These are phyloP conservation scores for Diaporthe aspalathi DNA, from an alignment of 2,329 filamentous ascomycete species.

Conservation along the genomic window DNA sequence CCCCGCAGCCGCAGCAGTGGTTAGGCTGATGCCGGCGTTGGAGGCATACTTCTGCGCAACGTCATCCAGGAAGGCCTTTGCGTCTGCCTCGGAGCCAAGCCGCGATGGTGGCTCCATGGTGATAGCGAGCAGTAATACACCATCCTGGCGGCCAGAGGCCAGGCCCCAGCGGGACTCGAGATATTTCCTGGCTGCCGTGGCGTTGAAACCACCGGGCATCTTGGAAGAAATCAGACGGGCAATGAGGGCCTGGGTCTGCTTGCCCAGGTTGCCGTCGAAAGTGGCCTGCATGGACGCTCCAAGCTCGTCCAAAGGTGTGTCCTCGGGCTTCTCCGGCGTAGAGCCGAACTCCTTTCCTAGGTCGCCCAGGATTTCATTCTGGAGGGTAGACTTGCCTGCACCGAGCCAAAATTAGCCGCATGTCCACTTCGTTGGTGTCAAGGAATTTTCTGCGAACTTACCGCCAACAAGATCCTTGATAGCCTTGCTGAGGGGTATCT, in stretches of 20 bases:
- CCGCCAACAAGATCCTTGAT: constrained; percentile 99
- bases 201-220: constrained; percentile 99
- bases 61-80: constrained; percentile 91
- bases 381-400: constrained; percentile 94
- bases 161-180: constrained; percentile 94
- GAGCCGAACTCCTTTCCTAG: constrained; percentile 98
- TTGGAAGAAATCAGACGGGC: constrained; percentile 97
- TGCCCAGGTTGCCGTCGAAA: constrained; percentile 98
- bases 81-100: constrained; percentile 88
- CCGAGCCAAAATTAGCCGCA: constrained; percentile 30
- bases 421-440: constrained; percentile 25
- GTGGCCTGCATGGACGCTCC: constrained; percentile 96
- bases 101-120: constrained; percentile 93
- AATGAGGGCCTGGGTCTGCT: constrained; percentile 93
- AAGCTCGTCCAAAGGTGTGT: constrained; percentile 94
- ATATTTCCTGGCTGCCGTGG: constrained; percentile 94
- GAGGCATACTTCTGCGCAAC: constrained; percentile 90
- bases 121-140: constrained; percentile 85
- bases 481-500: constrained; percentile 93
- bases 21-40: constrained; percentile 84
- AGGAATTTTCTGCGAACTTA: constrained; percentile 62
- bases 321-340: constrained; percentile 97
- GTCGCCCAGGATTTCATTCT: constrained; percentile 98
- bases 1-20: constrained; percentile 79
- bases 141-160: constrained; percentile 87